Conservation (phyloP, 78 protist species). For the Dictyostelium discoideum region dicty_2.7 NC_007089.4:5246501-5247000, state of each 20-base stretch:
- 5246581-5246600: constrained; percentile 24
- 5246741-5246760: constrained; percentile 18
- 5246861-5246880: not conserved
- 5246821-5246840: not conserved
- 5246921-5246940: not conserved
- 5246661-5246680: not conserved
- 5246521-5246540: constrained; percentile 31
- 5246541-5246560: constrained; percentile 18
- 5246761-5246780: constrained; percentile 41
- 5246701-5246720: constrained; percentile 4
- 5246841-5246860: not conserved
- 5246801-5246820: not conserved
- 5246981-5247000: not conserved
- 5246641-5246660: not conserved
- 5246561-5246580: not conserved
- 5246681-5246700: not conserved
- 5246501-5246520: constrained; percentile 5
- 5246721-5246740: constrained; percentile 6
- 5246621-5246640: constrained; percentile 25
- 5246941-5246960: not conserved
- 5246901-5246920: not conserved
- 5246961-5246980: not conserved
- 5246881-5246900: not conserved
- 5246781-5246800: constrained; percentile 1
- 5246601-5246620: constrained; percentile 12